phyloP scores from a whole-genome alignment of 2,329 filamentous ascomycete species.

The Clarireedia paspali region DNA sequence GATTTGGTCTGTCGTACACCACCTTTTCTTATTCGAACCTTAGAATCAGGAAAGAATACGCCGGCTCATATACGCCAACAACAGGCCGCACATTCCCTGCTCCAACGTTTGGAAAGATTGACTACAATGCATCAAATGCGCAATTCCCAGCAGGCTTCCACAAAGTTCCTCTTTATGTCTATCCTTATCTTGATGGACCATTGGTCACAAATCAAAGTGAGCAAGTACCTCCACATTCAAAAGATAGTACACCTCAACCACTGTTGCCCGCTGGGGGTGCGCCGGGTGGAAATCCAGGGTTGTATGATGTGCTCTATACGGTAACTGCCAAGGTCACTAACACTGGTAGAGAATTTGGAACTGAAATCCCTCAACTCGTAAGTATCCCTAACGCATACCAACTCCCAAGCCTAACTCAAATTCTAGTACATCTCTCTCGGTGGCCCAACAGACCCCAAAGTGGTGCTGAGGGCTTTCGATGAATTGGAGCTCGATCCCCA shows the following conservation, averaged over 20 bases:
- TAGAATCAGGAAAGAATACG: conserved; percentile 27
- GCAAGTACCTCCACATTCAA: conserved; percentile 35
- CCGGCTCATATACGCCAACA: conserved; percentile 38
- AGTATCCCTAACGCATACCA: background rate
- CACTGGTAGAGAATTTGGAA: conserved; percentile 43
- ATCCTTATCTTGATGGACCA: conserved; percentile 43
- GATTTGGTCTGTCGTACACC: conserved; percentile 73
- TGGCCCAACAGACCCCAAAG: conserved; percentile 60
- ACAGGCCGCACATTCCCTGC: conserved; percentile 55
- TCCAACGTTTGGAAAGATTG: conserved; percentile 54
- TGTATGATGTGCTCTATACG: conserved; percentile 48
- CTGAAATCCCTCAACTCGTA: conserved; percentile 49
- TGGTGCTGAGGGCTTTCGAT: conserved; percentile 73
- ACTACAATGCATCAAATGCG: conserved; percentile 56
- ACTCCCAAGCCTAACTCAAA: background rate
- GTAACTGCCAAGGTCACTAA: conserved; percentile 48
- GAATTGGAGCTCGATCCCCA: conserved; percentile 64
- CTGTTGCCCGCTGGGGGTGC: conserved; percentile 40
- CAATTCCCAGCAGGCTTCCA: conserved; percentile 53
- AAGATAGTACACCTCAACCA: conserved; percentile 39
- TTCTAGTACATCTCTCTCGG: conserved; percentile 71
- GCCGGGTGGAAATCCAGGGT: conserved; percentile 45
- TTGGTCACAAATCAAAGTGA: conserved; percentile 28
- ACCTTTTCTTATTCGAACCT: conserved; percentile 68
- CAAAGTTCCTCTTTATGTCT: conserved; percentile 43